phyloP scores from a whole-genome alignment of 2,329 filamentous ascomycete genomes.

The Penicillium sp. region DNA sequence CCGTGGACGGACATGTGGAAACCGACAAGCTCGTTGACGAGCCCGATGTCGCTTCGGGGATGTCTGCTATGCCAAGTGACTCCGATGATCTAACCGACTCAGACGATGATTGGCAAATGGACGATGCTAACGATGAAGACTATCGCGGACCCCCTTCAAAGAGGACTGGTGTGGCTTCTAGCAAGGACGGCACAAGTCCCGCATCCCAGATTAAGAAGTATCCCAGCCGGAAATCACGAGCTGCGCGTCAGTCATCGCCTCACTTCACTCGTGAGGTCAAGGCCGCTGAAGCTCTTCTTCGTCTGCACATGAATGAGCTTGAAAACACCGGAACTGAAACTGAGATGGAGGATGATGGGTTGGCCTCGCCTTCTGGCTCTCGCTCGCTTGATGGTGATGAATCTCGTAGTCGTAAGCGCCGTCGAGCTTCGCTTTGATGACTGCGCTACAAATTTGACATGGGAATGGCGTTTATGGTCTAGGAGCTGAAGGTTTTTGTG shows the following conservation, averaged over 20 bases:
- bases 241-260: neutral
- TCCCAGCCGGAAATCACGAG: constrained; percentile 3
- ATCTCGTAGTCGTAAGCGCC: constrained; percentile 9
- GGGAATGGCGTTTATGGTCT: neutral
- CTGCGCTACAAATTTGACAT: neutral
- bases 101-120: constrained; percentile 11
- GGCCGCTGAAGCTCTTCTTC: constrained; percentile 40
- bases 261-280: constrained; percentile 35
- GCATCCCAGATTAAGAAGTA: constrained; percentile 4
- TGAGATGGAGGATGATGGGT: constrained; percentile 10
- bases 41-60: neutral
- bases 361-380: neutral
- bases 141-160: constrained; percentile 7
- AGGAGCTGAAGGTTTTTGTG: neutral
- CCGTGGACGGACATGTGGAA: constrained; percentile 4
- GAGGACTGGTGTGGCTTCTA: neutral
- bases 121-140: constrained; percentile 23
- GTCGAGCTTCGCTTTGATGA: constrained; percentile 17
- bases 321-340: constrained; percentile 4
- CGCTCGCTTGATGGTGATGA: neutral
- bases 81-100: constrained; percentile 10
- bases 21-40: neutral
- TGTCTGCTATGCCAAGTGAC: neutral
- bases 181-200: neutral
- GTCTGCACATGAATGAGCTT: constrained; percentile 34